Conservation (phyloP, 441 rosid genomes). For the Hypseocharis bilobata region DNA sequence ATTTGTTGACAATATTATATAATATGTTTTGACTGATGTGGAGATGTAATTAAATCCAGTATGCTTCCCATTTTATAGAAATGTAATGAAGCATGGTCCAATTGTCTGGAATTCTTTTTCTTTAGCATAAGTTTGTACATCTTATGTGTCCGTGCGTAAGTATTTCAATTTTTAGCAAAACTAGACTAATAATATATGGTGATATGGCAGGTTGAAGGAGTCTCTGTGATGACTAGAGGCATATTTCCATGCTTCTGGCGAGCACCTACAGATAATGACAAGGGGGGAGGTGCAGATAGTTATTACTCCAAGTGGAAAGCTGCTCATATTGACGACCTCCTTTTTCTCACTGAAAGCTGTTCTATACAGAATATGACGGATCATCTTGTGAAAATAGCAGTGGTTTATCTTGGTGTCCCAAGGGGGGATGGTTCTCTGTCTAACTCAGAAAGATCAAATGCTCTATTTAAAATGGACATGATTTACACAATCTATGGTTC, state of each 20-base stretch:
- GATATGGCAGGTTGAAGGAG: conserved; percentile 56
- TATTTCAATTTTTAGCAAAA: not conserved
- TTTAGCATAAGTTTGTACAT: not conserved
- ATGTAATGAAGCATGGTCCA: not conserved
- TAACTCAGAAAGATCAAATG: conserved; percentile 29
- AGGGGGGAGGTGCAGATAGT: conserved; percentile 72
- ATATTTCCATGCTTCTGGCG: conserved; percentile 88
- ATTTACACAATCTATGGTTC: conserved; percentile 53
- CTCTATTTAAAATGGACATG: conserved; percentile 49
- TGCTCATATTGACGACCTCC: conserved; percentile 43
- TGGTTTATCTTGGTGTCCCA: conserved; percentile 39
- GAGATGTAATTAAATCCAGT: not conserved
- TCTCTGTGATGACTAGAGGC: conserved; percentile 56
- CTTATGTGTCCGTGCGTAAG: not conserved
- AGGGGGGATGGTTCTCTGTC: conserved; percentile 22
- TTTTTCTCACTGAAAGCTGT: conserved; percentile 53
- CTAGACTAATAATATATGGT: conserved; percentile 9
- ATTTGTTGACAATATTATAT: not conserved
- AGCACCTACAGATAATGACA: conserved; percentile 93
- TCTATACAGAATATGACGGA: conserved; percentile 39
- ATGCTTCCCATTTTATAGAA: not conserved
- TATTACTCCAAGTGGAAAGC: conserved; percentile 74
- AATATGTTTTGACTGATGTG: not conserved
- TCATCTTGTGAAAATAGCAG: conserved; percentile 42
- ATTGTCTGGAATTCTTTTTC: not conserved